phyloP scores from a whole-genome alignment of 2,329 filamentous ascomycete species.

The Remersonia thermophila region DNA sequence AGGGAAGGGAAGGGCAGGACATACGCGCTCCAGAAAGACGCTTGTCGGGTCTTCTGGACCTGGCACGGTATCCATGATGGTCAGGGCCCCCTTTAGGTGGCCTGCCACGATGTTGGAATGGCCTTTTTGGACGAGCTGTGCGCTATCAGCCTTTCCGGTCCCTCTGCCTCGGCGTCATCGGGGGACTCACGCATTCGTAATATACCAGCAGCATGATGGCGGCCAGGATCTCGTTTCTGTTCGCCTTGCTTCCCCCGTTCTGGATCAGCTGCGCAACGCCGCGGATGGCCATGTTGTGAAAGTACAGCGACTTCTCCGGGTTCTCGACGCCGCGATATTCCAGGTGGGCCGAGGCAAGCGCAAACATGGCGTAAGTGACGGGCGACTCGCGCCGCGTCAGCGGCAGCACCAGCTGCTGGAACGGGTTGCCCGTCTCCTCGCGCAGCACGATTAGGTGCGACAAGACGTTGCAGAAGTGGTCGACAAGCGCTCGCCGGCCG shows the following conservation, averaged over 20 bases:
- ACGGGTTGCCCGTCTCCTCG: conserved; percentile 50
- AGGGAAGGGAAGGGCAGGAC: conserved; percentile 5
- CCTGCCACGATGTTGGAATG: conserved; percentile 47
- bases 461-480: conserved; percentile 52
- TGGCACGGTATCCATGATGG: conserved; percentile 42
- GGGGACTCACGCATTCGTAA: conserved; percentile 45
- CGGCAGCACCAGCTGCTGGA: conserved; percentile 50
- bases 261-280: conserved; percentile 46
- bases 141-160: not conserved
- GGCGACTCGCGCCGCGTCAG: conserved; percentile 42
- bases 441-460: conserved; percentile 54
- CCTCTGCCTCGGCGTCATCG: not conserved
- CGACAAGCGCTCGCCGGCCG: conserved; percentile 43
- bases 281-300: conserved; percentile 48
- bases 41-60: conserved; percentile 37
- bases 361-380: conserved; percentile 74
- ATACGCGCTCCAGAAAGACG: conserved; percentile 46
- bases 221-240: conserved; percentile 46
- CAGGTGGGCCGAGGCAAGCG: conserved; percentile 71
- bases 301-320: conserved; percentile 43
- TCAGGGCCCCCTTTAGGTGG: conserved; percentile 49
- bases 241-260: conserved; percentile 31
- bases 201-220: conserved; percentile 51
- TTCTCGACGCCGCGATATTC: conserved; percentile 49
- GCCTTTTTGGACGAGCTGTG: conserved; percentile 48